These are phyloP conservation scores for Spizellomyces sp. DNA, from an alignment of 192 early-diverging fungal species.

Conservation along the genomic window DNA sequence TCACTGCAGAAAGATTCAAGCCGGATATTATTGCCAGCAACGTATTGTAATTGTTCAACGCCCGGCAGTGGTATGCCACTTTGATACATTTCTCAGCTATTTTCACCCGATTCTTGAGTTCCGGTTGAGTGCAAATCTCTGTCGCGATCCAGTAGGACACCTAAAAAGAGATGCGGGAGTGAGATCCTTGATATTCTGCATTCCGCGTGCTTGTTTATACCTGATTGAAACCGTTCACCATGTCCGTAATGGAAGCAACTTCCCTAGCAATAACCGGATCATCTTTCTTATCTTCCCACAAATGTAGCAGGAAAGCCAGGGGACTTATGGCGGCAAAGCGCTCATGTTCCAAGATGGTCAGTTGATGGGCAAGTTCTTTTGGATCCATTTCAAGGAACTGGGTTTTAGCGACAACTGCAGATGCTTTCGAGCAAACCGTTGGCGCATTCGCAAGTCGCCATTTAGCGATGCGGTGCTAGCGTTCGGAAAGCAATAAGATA, in stretches of 20 bases:
- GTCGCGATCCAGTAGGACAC: conserved; percentile 42
- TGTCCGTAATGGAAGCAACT: conserved; percentile 12
- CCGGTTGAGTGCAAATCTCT: conserved; percentile 63
- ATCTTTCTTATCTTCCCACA: conserved; percentile 13
- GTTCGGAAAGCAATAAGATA: no score
- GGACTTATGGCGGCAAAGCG: conserved; percentile 15
- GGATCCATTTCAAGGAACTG: conserved; percentile 18
- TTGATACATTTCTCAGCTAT: conserved; percentile 84
- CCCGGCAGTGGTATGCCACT: conserved; percentile 49
- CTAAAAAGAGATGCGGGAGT: conserved; percentile 14
- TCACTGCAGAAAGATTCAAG: conserved; percentile 50
- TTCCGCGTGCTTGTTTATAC: background rate
- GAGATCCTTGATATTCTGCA: background rate
- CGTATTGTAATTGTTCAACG: conserved; percentile 50
- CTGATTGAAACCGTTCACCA: conserved; percentile 17
- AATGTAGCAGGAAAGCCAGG: conserved; percentile 10
- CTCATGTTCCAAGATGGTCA: conserved; percentile 23
- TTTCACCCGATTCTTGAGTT: conserved; percentile 74
- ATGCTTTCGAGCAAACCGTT: background rate
- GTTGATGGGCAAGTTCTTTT: conserved; percentile 3
- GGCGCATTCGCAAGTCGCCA: no score
- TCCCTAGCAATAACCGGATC: conserved; percentile 6
- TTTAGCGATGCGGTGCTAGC: no score
- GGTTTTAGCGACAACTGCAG: background rate
- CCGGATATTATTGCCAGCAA: conserved; percentile 49